These are phyloP conservation scores for Claviceps sp. DNA, from an alignment of 2,329 filamentous ascomycete genomes.

Conservation along the genomic window DNA sequence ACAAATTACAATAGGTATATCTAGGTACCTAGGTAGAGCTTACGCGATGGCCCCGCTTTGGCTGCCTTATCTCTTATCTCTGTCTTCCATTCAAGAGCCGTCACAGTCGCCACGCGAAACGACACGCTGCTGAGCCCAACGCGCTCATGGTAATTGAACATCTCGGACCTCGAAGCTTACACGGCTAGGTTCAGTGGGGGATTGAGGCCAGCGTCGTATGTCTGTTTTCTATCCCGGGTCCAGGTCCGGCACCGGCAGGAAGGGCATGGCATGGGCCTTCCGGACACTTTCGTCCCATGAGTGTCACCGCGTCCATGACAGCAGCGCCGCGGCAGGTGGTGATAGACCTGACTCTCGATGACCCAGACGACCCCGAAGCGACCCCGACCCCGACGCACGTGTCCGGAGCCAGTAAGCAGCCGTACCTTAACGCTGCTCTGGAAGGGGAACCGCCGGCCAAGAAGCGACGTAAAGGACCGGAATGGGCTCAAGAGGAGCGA, in stretches of 20 bases:
- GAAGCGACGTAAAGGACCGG: conserved; percentile 16
- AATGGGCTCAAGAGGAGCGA: conserved; percentile 2
- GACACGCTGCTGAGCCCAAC: too few relatives aligned
- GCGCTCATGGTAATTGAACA: too few relatives aligned
- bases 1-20: too few relatives aligned
- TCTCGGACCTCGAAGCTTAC: too few relatives aligned
- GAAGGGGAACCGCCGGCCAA: conserved; percentile 18
- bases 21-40: too few relatives aligned
- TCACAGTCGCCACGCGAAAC: too few relatives aligned
- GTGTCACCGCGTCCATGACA: conserved; percentile 14
- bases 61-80: too few relatives aligned
- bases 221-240: too few relatives aligned
- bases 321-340: conserved; percentile 14
- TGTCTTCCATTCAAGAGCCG: too few relatives aligned
- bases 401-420: neutral
- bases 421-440: neutral
- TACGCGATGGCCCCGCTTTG: too few relatives aligned
- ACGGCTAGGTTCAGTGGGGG: too few relatives aligned
- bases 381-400: neutral
- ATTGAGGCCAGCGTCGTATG: too few relatives aligned
- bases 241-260: neutral
- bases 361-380: neutral
- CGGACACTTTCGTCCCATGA: conserved; percentile 11
- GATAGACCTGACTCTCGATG: conserved; percentile 15
- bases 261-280: neutral